Percentiles rank a stretch among this genome's conserved stretches.
Conservation (phyloP, 306 rosid genomes). For the Acacia confusa region DNA sequence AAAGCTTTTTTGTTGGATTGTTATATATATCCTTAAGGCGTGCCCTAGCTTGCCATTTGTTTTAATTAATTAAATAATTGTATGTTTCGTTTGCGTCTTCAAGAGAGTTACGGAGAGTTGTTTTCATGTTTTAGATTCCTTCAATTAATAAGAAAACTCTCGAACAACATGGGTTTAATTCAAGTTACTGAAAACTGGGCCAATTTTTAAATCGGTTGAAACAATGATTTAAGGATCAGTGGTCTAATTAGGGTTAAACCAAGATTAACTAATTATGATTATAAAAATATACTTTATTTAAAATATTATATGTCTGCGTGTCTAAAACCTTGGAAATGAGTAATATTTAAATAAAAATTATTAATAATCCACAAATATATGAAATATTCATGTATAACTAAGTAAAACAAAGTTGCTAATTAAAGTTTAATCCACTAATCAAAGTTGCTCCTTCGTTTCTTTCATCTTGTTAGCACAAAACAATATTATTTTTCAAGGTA, state of each 20-base stretch:
- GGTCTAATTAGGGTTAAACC: not conserved
- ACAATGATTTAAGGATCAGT: not conserved
- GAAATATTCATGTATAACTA: not conserved
- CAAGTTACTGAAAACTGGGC: not conserved
- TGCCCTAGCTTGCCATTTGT: not conserved
- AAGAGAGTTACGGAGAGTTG: not conserved
- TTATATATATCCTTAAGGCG: conserved; percentile 14
- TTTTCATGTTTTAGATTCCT: not conserved
- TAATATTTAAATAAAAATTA: no score
- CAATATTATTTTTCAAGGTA: no score
- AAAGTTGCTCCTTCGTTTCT: no score
- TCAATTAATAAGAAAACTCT: not conserved
- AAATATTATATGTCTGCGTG: no score
- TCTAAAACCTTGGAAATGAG: not conserved
- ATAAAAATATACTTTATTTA: no score
- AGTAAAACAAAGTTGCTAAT: no score
- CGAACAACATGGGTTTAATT: not conserved
- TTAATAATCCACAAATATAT: no score
- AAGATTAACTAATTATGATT: no score
- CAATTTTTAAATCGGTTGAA: no score
- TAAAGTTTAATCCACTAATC: no score
- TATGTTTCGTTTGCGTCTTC: conserved; percentile 30
- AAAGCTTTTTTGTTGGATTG: conserved; percentile 38
- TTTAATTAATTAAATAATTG: not conserved
- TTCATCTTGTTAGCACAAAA: not conserved